Conservation (phyloP, 192 early-diverging fungal species). For the Umbelopsis sp. region DNA sequence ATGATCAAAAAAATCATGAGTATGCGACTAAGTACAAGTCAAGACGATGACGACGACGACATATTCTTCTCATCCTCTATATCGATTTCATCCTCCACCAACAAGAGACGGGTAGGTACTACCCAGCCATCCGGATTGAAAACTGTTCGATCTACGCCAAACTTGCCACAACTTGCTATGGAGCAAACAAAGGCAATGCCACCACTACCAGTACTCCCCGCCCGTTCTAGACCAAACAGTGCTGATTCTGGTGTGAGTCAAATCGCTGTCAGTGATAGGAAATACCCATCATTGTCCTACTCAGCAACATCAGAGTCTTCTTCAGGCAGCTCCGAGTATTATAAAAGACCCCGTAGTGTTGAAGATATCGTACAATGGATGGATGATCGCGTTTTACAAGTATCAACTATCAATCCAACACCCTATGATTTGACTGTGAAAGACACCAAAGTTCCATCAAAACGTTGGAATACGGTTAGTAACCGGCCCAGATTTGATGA, state of each 20-base stretch:
- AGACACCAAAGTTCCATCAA: neutral
- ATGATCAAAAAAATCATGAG: conserved; percentile 11
- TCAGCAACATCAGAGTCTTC: conserved; percentile 14
- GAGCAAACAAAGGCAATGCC: conserved; percentile 13
- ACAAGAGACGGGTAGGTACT: neutral
- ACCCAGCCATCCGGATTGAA: neutral
- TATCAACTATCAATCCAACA: neutral
- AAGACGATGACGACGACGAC: conserved; percentile 12
- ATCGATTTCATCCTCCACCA: conserved; percentile 12
- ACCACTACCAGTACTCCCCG: neutral
- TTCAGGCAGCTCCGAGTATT: conserved; percentile 2
- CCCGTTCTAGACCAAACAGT: conserved; percentile 13
- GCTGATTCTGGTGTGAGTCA: neutral
- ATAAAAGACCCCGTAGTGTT: neutral
- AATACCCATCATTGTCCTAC: conserved; percentile 6
- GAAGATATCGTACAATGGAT: conserved; percentile 17
- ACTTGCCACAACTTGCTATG: conserved; percentile 1
- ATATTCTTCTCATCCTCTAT: conserved; percentile 16
- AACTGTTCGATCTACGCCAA: conserved; percentile 10
- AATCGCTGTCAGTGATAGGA: neutral
- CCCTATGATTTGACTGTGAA: neutral
- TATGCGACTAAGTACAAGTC: neutral
- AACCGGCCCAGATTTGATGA: conserved; percentile 4
- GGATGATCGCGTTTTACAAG: conserved; percentile 1
- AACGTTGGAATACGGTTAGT: conserved; percentile 6